phyloP scores from a whole-genome alignment of 1,284 basidiomycete species.

The Ceratobasidium sp. region DNA sequence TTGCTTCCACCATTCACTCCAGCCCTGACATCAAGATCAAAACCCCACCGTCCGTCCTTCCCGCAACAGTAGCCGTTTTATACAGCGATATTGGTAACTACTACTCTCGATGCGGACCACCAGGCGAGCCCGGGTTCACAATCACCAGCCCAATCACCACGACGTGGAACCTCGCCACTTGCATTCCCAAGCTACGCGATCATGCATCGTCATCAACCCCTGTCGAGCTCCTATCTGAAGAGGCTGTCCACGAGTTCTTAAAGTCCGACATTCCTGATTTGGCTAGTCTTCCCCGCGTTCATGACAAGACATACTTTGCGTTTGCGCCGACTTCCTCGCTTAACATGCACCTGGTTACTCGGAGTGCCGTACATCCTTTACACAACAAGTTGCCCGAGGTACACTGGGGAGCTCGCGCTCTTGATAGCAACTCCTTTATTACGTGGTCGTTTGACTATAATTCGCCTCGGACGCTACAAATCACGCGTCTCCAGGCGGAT shows the following conservation, averaged over 20 bases:
- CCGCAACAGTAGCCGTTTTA: conserved; percentile 57
- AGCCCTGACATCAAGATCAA: conserved; percentile 45
- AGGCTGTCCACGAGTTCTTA: neutral
- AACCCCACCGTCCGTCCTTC: conserved; percentile 45
- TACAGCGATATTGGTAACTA: conserved; percentile 70
- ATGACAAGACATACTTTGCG: neutral
- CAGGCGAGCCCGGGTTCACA: conserved; percentile 57
- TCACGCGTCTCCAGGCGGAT: conserved; percentile 58
- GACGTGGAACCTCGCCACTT: conserved; percentile 51
- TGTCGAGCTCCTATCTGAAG: neutral
- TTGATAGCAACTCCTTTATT: conserved; percentile 60
- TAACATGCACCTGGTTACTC: neutral
- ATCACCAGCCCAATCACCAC: conserved; percentile 54
- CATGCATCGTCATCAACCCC: neutral
- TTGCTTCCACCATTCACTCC: conserved; percentile 50
- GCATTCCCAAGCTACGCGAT: neutral
- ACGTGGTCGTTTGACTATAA: conserved; percentile 52
- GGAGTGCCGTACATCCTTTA: neutral
- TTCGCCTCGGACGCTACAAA: conserved; percentile 52
- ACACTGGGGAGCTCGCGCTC: neutral
- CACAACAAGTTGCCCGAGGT: neutral
- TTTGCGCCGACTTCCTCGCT: neutral
- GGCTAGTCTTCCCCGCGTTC: neutral
- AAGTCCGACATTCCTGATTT: neutral
- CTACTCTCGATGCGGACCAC: conserved; percentile 58